Conservation (phyloP, 139 green algal genomes). For the Coccomyxa sp. region DNA sequence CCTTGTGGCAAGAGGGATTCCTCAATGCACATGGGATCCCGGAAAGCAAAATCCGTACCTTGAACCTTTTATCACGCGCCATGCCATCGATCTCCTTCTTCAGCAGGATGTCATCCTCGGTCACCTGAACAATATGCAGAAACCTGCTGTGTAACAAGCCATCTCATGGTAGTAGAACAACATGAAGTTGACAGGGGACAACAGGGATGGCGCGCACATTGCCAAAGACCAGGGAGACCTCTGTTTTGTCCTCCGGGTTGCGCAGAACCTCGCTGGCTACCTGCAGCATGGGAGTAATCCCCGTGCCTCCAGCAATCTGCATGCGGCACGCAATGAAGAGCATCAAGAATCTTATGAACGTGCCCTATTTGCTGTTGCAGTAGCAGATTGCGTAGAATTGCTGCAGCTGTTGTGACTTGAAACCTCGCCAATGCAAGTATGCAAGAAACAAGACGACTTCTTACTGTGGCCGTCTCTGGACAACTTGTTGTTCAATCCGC, state of each 20-base stretch:
- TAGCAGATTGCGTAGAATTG: background rate
- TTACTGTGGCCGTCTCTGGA: background rate
- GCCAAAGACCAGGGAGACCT: slow-evolving; percentile 66
- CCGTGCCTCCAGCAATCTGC: slow-evolving; percentile 86
- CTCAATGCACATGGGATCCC: too few relatives aligned
- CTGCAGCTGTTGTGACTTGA: background rate
- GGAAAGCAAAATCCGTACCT: background rate
- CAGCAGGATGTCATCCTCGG: slow-evolving; percentile 88
- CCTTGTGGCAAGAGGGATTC: background rate
- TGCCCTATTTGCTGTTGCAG: background rate
- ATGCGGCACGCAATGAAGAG: background rate
- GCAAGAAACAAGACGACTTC: background rate
- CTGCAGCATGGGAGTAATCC: slow-evolving; percentile 96
- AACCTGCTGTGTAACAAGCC: too few relatives aligned
- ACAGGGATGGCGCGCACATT: background rate
- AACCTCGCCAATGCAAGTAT: background rate
- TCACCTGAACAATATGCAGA: slow-evolving; percentile 59
- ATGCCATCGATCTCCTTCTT: slow-evolving; percentile 48
- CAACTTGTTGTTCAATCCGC: too few relatives aligned
- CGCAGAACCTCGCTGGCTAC: slow-evolving; percentile 48
- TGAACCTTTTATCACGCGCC: background rate
- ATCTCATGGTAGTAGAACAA: too few relatives aligned
- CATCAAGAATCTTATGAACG: background rate
- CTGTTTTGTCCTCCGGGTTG: slow-evolving; percentile 65
- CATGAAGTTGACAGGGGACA: too few relatives aligned